Conservation (phyloP, 257 asterid species). For the Sherardia arvensis region DNA sequence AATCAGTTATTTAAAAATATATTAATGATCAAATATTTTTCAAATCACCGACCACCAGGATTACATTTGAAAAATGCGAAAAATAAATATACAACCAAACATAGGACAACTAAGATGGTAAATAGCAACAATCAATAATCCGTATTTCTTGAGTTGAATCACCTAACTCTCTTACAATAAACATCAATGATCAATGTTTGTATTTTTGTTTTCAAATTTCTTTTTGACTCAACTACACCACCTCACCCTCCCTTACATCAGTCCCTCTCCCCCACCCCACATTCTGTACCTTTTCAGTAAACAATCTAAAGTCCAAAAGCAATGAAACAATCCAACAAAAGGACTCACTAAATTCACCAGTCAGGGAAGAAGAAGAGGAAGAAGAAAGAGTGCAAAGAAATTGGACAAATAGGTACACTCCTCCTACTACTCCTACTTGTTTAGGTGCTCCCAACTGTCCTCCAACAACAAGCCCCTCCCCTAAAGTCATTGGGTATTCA, state of each 20-base stretch:
- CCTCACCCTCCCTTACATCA: background rate
- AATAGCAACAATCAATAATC: background rate
- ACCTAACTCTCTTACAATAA: constrained; percentile 5
- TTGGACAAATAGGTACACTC: background rate
- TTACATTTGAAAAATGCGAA: background rate
- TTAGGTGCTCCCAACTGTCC: constrained; percentile 33
- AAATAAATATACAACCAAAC: background rate
- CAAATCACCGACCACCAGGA: no score
- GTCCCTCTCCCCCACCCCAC: background rate
- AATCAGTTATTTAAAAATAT: no score
- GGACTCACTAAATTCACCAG: constrained; percentile 24
- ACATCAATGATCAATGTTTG: constrained; percentile 13
- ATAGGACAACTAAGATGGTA: background rate
- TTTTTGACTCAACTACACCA: constrained; percentile 9
- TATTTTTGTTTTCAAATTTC: constrained; percentile 9
- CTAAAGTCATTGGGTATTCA: constrained; percentile 9
- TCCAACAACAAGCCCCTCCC: constrained; percentile 14
- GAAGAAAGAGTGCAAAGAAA: background rate
- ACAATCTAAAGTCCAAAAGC: constrained; percentile 16
- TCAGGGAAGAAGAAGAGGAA: background rate
- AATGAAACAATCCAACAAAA: constrained; percentile 14
- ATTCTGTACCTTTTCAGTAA: constrained; percentile 2
- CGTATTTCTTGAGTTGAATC: background rate
- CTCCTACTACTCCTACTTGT: constrained; percentile 12
- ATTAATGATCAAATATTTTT: no score